Evolutionary conservation across 2,329 filamentous ascomycete genomes (phyloP), one percentile per base, ranked within the genome.

Genomic region (Neonectria sp.): DNA sequence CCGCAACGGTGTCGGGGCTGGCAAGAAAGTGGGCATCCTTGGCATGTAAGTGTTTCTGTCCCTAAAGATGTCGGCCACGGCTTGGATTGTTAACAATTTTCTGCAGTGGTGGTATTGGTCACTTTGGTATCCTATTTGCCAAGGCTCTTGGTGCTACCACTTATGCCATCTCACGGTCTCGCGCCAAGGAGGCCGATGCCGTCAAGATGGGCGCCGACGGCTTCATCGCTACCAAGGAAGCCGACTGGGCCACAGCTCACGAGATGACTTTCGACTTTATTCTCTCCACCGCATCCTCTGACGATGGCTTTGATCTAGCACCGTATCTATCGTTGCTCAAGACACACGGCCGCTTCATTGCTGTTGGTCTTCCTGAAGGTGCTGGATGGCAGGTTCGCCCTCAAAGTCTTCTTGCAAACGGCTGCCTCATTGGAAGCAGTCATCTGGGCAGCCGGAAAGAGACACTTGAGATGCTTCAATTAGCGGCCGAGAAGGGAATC

Each of bases 51-150:
- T 59, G 6, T 27, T 12, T 52, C 48, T n/a, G 15, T 17, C 29
- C 8, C 48, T 6, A 2, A n/a, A 12, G 13, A 12, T 3, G 12
- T 6, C 33, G 12, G 8, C 27, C 11, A 11, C 9, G 8, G 8
- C 40, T 8, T 12, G 2, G 25, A 11, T n/a, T 25, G 33, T 89
- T 89, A 15, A 25, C n/a, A 40, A 9, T 21, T 3, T 6, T 6
- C 9, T 25, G 9, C 53, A 71, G 67, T 49, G 90, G 90, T 3
- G 90, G 90, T 2, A 76, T 92, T 2, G 90, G 90, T 0, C 89
- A 92, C 77, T 88, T 91, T 70, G 91, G 88, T 3, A 78, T 92
- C 13, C 78, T 91, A 37, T 91, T 88, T 71, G 90, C 90, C 2
- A 89, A 88, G 76, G 90, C 90, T 4, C 79, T 92, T 12, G 87